Percentiles rank a stretch among this genome's conserved stretches.
Conservation (phyloP, 352 stramenopile genomes). For the Globisporangium acanthophoron region DNA sequence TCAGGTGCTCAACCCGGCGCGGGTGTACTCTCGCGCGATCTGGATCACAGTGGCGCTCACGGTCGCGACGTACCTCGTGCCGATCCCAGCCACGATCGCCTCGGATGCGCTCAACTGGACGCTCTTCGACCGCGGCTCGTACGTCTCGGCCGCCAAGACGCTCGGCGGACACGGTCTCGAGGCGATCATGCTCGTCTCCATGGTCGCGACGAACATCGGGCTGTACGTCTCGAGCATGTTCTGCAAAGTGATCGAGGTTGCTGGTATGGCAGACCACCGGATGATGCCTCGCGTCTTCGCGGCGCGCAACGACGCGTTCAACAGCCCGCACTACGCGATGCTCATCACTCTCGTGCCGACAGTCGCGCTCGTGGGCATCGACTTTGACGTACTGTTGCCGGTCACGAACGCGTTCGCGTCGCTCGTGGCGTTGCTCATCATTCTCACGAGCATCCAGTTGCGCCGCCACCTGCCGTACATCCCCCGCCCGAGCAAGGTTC, state of each 20-base stretch:
- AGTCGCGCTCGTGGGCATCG: conserved; percentile 20
- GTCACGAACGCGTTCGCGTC: conserved; percentile 86
- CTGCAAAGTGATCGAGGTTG: conserved; percentile 80
- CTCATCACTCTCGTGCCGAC: conserved; percentile 16
- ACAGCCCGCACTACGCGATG: conserved; percentile 20
- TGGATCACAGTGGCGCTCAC: conserved; percentile 62
- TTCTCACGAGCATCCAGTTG: conserved; percentile 81
- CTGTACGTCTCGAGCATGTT: conserved; percentile 89
- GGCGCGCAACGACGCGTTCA: conserved; percentile 21
- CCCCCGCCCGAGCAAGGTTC: conserved; percentile 27
- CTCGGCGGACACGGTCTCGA: conserved; percentile 72
- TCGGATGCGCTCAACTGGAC: conserved; percentile 36
- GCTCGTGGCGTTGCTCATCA: conserved; percentile 70
- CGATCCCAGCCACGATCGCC: conserved; percentile 67
- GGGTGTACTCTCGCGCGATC: conserved; percentile 78
- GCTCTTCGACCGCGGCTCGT: conserved; percentile 78
- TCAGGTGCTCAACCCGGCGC: conserved; percentile 74
- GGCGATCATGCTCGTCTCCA: conserved; percentile 70
- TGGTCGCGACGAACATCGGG: conserved; percentile 78
- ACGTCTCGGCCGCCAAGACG: conserved; percentile 59
- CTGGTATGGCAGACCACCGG: conserved; percentile 58
- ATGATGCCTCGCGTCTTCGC: conserved; percentile 74
- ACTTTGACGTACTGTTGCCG: conserved; percentile 54
- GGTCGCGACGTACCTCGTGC: conserved; percentile 74
- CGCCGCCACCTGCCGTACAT: conserved; percentile 45